Conservation (phyloP, 192 early-diverging fungal species). For the Pilobolus umbonatus region DNA sequence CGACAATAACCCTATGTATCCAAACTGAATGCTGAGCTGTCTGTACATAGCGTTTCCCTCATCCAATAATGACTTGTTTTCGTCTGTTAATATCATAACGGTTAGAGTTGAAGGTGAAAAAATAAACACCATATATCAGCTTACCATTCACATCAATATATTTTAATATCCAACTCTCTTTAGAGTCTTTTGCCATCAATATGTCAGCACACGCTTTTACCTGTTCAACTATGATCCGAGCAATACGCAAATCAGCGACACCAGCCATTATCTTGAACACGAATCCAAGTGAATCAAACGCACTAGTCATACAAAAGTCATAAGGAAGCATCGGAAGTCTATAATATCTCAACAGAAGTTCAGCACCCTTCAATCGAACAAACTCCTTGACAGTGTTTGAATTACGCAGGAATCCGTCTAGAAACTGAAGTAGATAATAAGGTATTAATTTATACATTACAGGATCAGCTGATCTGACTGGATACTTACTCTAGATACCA, state of each 20-base stretch:
- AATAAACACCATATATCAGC: not conserved
- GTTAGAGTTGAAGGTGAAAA: not conserved
- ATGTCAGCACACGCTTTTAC: too few relatives aligned
- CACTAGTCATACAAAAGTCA: conserved; percentile 59
- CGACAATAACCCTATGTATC: conserved; percentile 56
- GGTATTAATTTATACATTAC: not conserved
- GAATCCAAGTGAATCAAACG: conserved; percentile 65
- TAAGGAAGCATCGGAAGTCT: conserved; percentile 66
- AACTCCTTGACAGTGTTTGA: conserved; percentile 68
- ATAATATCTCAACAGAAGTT: conserved; percentile 59
- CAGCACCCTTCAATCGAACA: conserved; percentile 53
- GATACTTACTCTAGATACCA: conserved; percentile 53
- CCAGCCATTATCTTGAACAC: conserved; percentile 67
- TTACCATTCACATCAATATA: conserved; percentile 4
- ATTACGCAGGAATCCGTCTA: conserved; percentile 84
- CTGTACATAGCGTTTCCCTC: conserved; percentile 50
- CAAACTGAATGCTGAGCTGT: conserved; percentile 53
- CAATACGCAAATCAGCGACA: conserved; percentile 45
- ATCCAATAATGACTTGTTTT: conserved; percentile 24
- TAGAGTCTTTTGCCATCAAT: too few relatives aligned
- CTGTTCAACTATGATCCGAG: too few relatives aligned
- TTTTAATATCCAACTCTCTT: not conserved
- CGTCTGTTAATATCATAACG: not conserved
- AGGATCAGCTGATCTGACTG: not conserved
- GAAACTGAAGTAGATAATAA: conserved; percentile 44